Conservation (phyloP, 208 protist species). For the Phytomonas francai region DNA sequence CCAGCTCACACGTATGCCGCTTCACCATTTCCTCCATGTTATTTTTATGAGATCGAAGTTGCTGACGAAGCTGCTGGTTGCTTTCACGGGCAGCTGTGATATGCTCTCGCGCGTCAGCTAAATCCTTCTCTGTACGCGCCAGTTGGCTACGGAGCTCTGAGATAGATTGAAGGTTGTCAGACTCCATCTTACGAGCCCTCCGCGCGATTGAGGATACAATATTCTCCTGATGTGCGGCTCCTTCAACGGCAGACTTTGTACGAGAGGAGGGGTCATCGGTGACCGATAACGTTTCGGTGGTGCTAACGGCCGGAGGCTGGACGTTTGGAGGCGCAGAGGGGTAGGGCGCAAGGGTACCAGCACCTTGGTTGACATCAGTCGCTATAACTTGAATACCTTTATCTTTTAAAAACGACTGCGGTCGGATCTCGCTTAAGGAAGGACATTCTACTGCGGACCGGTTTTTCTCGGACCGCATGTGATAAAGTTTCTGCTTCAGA, state of each 20-base stretch:
- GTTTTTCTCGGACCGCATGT: background rate
- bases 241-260: background rate
- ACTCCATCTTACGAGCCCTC: background rate
- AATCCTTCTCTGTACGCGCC: background rate
- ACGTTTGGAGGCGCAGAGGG: background rate
- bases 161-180: background rate
- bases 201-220: background rate
- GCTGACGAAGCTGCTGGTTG: background rate
- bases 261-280: background rate
- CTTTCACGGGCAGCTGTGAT: background rate
- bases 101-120: background rate
- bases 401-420: background rate
- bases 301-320: background rate
- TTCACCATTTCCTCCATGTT: background rate
- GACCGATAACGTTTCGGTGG: background rate
- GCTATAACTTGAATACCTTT: background rate
- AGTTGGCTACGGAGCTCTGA: background rate
- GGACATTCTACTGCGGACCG: background rate
- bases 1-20: background rate
- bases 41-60: background rate
- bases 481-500: slow-evolving; percentile 32
- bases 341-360: background rate
- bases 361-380: background rate
- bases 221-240: background rate
- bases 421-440: background rate